Percentiles rank a stretch among this genome's conserved stretches.
Conservation (phyloP, 306 rosid species). For the Prunus mira region DNA sequence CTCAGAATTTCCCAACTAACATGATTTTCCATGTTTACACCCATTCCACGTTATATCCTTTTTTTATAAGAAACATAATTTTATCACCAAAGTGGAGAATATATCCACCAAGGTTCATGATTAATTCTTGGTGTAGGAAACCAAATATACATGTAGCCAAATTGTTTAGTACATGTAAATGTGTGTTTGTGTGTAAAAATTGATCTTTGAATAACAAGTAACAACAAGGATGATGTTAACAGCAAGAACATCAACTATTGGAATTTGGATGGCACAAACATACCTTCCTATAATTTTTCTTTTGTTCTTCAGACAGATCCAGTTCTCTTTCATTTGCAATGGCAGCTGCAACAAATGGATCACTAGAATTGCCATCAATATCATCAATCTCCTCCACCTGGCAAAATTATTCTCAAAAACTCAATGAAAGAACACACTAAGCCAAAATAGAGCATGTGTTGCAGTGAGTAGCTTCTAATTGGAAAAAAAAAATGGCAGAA, state of each 20-base stretch:
- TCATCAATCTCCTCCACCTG: conserved; percentile 99
- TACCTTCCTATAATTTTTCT: conserved; percentile 73
- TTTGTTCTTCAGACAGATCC: conserved; percentile 82
- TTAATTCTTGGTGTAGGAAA: background rate
- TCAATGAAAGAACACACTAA: background rate
- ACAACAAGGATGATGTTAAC: background rate
- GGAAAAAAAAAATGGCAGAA: too few relatives aligned
- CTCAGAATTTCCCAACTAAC: background rate
- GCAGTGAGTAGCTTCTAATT: background rate
- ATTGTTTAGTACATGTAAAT: background rate
- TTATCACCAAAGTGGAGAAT: background rate
- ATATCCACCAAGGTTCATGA: too few relatives aligned
- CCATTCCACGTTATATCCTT: background rate
- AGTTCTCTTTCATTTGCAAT: conserved; percentile 77
- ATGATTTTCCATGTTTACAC: background rate
- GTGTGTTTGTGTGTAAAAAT: background rate
- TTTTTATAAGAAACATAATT: background rate
- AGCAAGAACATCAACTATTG: background rate
- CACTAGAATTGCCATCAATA: conserved; percentile 63
- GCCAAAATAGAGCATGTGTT: background rate
- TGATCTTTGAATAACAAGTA: background rate
- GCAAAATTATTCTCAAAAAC: conserved; percentile 13
- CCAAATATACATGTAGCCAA: background rate
- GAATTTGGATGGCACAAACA: background rate
- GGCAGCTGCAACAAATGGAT: conserved; percentile 97